Evolutionary conservation across 1,284 basidiomycete species (phyloP).

Genomic region (Exobasidium cylindrosporum): DNA sequence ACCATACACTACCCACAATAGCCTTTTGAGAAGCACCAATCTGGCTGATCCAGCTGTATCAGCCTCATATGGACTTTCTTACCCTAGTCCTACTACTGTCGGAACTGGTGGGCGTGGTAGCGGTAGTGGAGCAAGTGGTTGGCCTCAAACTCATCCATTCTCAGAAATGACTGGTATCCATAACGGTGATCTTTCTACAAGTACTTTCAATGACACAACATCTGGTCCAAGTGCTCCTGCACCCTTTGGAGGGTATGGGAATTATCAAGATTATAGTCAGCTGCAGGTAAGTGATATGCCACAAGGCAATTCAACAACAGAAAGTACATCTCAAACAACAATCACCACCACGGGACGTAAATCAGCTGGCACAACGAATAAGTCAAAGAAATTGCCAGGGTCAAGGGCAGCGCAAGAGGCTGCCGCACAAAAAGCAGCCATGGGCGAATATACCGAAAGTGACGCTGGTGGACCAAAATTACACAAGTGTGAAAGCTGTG

Average conservation of each 20-base stretch:
- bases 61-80: background rate
- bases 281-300: background rate
- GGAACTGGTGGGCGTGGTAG: background rate
- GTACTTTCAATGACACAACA: background rate
- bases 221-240: background rate
- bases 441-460: conserved; percentile 32
- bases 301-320: background rate
- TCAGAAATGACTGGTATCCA: background rate
- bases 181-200: background rate
- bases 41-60: background rate
- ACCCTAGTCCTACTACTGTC: too few relatives aligned
- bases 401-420: conserved; percentile 16
- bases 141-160: background rate
- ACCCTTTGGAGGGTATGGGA: background rate
- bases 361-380: background rate
- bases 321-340: background rate
- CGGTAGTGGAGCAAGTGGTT: background rate
- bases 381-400: background rate
- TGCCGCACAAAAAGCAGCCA: conserved; percentile 17
- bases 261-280: background rate
- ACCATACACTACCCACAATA: background rate
- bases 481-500: conserved; percentile 51
- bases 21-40: background rate
- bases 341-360: background rate
- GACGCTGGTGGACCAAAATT: conserved; percentile 53